Conservation (phyloP, 148 eudicot species). For the Rhododendron ovatum region DNA sequence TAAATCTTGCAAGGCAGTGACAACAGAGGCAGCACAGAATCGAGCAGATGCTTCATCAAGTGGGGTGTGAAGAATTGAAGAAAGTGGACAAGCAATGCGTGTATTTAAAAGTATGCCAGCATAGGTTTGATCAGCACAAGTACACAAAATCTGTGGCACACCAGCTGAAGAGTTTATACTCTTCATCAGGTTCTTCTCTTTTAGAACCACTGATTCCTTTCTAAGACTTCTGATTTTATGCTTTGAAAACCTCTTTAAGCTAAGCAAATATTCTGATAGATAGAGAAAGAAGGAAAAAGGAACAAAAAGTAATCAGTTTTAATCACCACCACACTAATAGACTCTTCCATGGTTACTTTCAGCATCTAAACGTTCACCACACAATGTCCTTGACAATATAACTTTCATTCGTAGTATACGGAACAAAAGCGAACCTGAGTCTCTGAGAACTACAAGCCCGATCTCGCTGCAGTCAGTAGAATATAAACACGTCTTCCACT, state of each 20-base stretch:
- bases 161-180: slow-evolving; percentile 41
- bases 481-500: slow-evolving; percentile 69
- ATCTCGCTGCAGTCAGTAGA: slow-evolving; percentile 89
- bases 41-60: slow-evolving; percentile 70
- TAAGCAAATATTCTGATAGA: slow-evolving; percentile 50
- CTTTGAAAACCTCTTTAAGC: slow-evolving; percentile 81
- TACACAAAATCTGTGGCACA: slow-evolving; percentile 73
- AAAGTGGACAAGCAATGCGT: slow-evolving; percentile 62
- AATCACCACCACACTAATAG: not conserved
- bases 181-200: slow-evolving; percentile 68
- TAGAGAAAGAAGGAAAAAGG: slow-evolving; percentile 1
- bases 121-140: slow-evolving; percentile 70
- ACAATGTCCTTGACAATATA: not conserved
- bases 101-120: slow-evolving; percentile 80
- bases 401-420: not conserved
- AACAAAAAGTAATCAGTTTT: not conserved
- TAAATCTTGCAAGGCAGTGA: slow-evolving; percentile 61
- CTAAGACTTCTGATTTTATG: slow-evolving; percentile 71
- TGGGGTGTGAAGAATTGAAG: slow-evolving; percentile 59
- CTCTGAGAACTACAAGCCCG: slow-evolving; percentile 65
- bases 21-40: slow-evolving; percentile 84
- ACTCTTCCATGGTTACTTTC: not conserved
- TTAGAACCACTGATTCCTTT: slow-evolving; percentile 69
- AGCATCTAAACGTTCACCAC: not conserved
- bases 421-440: slow-evolving; percentile 47